Evolutionary conservation across 2,329 filamentous ascomycete species (phyloP).

Genomic region (Talaromyces sp.): DNA sequence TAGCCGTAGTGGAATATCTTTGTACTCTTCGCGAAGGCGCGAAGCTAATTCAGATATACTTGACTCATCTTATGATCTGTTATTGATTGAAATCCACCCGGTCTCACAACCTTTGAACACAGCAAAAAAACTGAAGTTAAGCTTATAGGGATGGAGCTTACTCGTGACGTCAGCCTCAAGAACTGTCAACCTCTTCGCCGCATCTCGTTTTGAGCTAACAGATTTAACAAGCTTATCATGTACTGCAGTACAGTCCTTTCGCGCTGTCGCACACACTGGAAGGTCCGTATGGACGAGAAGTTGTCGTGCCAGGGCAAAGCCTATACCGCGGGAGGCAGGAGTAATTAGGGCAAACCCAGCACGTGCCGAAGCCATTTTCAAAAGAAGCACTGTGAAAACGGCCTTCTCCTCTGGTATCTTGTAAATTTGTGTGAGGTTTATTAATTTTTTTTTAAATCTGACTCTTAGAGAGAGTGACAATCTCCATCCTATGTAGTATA

Average conservation of each 20-base stretch:
- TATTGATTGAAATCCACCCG: too few species aligned
- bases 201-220: neutral
- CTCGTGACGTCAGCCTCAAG: conserved; percentile 11
- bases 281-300: conserved; percentile 55
- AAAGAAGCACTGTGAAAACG: neutral
- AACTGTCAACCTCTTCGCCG: neutral
- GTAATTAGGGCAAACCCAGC: conserved; percentile 35
- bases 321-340: conserved; percentile 62
- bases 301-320: conserved; percentile 58
- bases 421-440: neutral
- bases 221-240: conserved; percentile 48
- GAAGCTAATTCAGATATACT: conserved; percentile 59
- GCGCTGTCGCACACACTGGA: conserved; percentile 60
- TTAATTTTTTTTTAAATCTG: neutral
- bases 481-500: neutral
- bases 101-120: too few species aligned
- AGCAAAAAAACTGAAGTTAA: too few species aligned
- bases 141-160: neutral
- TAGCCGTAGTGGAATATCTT: conserved; percentile 60
- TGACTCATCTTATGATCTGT: conserved; percentile 50
- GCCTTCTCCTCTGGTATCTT: neutral
- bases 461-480: too few species aligned
- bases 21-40: conserved; percentile 53
- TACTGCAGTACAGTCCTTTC: conserved; percentile 51
- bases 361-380: conserved; percentile 5